A percentile compares a stretch with the other conserved stretches of the same genome.
phyloP scores from a whole-genome alignment of 177 flowering plant genomes.

The Vitis hybrid region DNA sequence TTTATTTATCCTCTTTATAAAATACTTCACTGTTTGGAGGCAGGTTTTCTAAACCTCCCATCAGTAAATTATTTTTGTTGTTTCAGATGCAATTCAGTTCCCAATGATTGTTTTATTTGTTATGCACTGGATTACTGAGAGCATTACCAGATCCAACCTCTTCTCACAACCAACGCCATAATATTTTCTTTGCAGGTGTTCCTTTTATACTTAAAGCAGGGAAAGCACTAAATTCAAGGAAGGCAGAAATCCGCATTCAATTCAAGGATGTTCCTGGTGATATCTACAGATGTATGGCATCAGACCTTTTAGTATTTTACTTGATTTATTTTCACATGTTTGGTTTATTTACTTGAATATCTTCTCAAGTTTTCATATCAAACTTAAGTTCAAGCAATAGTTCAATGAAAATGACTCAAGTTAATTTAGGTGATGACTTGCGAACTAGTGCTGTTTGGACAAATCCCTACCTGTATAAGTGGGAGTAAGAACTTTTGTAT shows the following conservation, averaged over 20 bases:
- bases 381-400: no score
- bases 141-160: not conserved
- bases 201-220: slow-evolving; percentile 96
- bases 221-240: slow-evolving; percentile 89
- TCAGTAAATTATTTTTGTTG: not conserved
- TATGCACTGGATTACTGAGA: slow-evolving; percentile 5
- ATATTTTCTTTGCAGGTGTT: slow-evolving; percentile 58
- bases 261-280: slow-evolving; percentile 99
- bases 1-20: not conserved
- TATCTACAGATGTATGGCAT: slow-evolving; percentile 73
- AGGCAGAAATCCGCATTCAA: slow-evolving; percentile 94
- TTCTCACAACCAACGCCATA: not conserved
- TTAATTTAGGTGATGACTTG: no score
- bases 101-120: not conserved
- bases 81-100: not conserved
- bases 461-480: no score
- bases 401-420: no score
- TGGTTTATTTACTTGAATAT: not conserved
- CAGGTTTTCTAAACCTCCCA: not conserved
- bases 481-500: no score
- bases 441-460: no score
- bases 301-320: slow-evolving; percentile 7
- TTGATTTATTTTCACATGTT: not conserved
- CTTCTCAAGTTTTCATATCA: no score
- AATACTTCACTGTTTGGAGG: not conserved